Conservation (phyloP, 2,329 filamentous ascomycete genomes). For the Niveomyces coronatus region DNA sequence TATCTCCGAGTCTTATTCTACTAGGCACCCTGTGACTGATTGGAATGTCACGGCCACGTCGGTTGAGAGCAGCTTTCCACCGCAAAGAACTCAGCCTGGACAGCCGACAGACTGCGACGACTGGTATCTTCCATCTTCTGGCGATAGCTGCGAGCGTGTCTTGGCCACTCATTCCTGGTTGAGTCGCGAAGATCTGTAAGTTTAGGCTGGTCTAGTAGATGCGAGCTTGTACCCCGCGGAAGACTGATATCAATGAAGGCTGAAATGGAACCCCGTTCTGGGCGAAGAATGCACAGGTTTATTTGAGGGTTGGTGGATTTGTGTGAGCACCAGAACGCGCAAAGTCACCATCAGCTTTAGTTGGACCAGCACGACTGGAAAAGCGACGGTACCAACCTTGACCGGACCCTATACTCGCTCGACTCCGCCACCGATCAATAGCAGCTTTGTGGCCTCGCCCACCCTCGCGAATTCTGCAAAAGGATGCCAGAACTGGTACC, state of each 20-base stretch:
- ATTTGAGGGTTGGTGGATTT: slow-evolving; percentile 5
- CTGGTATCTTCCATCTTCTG: slow-evolving; percentile 9
- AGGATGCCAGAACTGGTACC: slow-evolving; percentile 8
- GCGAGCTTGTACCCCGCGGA: neutral
- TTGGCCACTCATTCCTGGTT: neutral
- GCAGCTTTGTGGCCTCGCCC: slow-evolving; percentile 1
- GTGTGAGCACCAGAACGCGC: neutral
- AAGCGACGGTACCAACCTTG: slow-evolving; percentile 1
- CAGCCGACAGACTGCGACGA: slow-evolving; percentile 12
- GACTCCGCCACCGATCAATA: neutral
- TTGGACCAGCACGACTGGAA: neutral
- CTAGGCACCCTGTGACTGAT: slow-evolving; percentile 1
- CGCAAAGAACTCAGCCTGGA: slow-evolving; percentile 13
- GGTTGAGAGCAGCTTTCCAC: slow-evolving; percentile 11
- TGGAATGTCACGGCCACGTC: slow-evolving; percentile 8
- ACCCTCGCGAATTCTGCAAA: neutral
- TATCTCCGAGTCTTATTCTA: slow-evolving; percentile 5
- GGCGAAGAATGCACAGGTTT: slow-evolving; percentile 10
- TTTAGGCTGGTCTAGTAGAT: neutral
- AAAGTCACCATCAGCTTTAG: neutral
- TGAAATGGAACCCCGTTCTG: slow-evolving; percentile 11
- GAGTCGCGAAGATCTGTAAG: slow-evolving; percentile 1
- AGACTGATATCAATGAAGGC: neutral
- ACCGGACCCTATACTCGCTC: neutral
- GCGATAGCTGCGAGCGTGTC: slow-evolving; percentile 7